Base-by-base conservation (phyloP, 2,329 filamentous ascomycete species). In the Bimuria novae-zelandiae region DNA sequence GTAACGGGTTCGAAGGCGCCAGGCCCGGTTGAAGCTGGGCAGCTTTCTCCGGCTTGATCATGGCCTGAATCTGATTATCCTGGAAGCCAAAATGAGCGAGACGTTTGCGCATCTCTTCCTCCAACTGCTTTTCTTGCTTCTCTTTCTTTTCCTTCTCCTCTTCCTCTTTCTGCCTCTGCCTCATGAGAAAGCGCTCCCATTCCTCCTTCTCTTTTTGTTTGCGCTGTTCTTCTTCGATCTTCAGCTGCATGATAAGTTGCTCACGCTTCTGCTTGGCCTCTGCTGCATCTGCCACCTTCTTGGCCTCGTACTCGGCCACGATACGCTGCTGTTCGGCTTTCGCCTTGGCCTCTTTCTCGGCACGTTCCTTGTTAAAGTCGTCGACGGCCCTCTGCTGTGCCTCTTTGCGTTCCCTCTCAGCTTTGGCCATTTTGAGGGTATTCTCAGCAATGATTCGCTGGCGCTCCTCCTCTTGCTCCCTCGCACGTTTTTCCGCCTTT, bases 41-140 rank as follows among this genome's bases (percentile, higher is more conserved):
- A 29, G 68, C 69, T 59, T 78, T 77, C 59, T 79, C 76, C 12
- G 78, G 76, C 51, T 78, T 74, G 41, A 80, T 70, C 60, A 80
- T 76, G 30, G 73, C 73, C 39, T 80, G 75, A 55, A 80, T 80
- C 54, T 78, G 76, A 53, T 76, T 74, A 45, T 78, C 73, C 36
- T 78, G 73, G 59, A 77, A 79, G 41, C 78, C 78, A 14, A 76
- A 72, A 48, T 76, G 71, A 22, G 71, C 64, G 3, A 80, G 69
- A 4, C 75, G 70, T 52, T 76, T 74, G 51, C 74, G 73, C 77
- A 81, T 79, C 30, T 71, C 67, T 14, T 72, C 69, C 43, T 79
- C 76, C n/a, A 80, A 61, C 50, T 74, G 69, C 50, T 73, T 72
- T 46, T 79, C 72, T 51, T 70, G 64, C 57, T 65, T 68, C 49